Evolutionary conservation across 345 rosid species (phyloP).

Genomic region (Draba incana): DNA sequence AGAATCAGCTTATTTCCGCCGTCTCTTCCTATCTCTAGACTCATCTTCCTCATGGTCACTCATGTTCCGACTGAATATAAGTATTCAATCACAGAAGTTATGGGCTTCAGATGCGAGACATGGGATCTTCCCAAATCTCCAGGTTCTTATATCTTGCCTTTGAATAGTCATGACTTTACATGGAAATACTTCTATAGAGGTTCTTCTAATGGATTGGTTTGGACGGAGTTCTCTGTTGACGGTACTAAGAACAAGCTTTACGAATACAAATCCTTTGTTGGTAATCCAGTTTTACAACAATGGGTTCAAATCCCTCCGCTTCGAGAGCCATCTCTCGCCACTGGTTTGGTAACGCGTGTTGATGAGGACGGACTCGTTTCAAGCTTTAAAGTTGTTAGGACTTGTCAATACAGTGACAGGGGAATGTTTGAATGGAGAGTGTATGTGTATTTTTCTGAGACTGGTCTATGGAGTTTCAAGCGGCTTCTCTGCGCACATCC

Average conservation of each 20-base stretch:
- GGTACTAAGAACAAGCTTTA: no score
- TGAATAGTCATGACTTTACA: no score
- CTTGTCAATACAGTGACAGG: neutral
- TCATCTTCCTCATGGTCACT: constrained; percentile 26
- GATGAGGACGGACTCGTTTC: constrained; percentile 6
- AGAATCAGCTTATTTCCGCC: neutral
- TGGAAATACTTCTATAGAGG: constrained; percentile 4
- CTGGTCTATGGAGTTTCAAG: constrained; percentile 16
- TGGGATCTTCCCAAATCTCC: constrained; percentile 16
- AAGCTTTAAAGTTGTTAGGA: constrained; percentile 27
- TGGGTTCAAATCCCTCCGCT: constrained; percentile 25
- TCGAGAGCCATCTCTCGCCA: neutral
- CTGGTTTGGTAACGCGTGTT: constrained; percentile 15
- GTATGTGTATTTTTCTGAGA: constrained; percentile 22
- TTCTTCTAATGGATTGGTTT: constrained; percentile 22
- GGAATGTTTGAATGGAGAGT: no score
- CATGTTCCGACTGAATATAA: constrained; percentile 1
- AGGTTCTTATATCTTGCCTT: neutral
- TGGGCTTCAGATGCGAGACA: constrained; percentile 13
- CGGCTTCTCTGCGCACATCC: neutral
- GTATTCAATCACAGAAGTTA: constrained; percentile 11
- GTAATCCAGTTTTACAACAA: constrained; percentile 25
- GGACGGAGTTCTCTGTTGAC: neutral
- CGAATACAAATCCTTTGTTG: constrained; percentile 1
- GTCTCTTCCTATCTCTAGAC: constrained; percentile 2